Percentiles rank a stretch among this genome's conserved stretches.
phyloP scores from a whole-genome alignment of 2,329 filamentous ascomycete species.

The Fusarium ramigenum region DNA sequence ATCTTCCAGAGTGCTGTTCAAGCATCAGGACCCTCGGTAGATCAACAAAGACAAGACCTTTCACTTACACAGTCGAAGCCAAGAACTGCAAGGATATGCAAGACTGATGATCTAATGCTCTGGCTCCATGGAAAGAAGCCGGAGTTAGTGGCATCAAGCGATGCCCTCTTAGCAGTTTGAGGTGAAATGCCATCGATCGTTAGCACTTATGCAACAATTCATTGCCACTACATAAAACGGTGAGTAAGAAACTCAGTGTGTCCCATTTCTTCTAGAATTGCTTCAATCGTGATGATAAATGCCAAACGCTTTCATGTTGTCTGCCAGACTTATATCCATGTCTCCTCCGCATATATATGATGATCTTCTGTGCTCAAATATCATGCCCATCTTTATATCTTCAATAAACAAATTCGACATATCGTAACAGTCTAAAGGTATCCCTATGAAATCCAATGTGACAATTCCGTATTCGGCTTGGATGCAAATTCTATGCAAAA shows the following conservation, averaged over 20 bases:
- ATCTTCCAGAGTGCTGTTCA: not conserved
- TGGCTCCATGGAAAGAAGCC: not conserved
- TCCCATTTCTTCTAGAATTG: constrained; percentile 20
- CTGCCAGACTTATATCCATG: constrained; percentile 11
- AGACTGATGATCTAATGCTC: not conserved
- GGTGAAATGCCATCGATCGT: not conserved
- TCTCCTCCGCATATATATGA: constrained; percentile 17
- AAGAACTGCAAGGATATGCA: not conserved
- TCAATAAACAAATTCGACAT: constrained; percentile 32
- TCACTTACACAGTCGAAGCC: not conserved
- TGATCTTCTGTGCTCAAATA: constrained; percentile 16
- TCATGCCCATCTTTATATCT: constrained; percentile 22
- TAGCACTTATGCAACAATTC: not conserved
- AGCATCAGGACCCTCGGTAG: not conserved
- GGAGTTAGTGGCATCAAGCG: not conserved
- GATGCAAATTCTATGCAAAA: constrained; percentile 41
- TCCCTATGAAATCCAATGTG: constrained; percentile 37
- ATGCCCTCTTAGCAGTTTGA: not conserved
- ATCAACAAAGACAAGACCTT: not conserved
- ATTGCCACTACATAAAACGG: not conserved
- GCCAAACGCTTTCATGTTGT: constrained; percentile 16
- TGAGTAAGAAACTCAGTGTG: constrained; percentile 12
- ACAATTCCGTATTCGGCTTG: constrained; percentile 24
- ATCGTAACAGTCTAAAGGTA: constrained; percentile 46
- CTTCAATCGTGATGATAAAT: constrained; percentile 20